Base-by-base conservation (phyloP, 73 alveolate species). In the Paramecium sonneborni region DNA sequence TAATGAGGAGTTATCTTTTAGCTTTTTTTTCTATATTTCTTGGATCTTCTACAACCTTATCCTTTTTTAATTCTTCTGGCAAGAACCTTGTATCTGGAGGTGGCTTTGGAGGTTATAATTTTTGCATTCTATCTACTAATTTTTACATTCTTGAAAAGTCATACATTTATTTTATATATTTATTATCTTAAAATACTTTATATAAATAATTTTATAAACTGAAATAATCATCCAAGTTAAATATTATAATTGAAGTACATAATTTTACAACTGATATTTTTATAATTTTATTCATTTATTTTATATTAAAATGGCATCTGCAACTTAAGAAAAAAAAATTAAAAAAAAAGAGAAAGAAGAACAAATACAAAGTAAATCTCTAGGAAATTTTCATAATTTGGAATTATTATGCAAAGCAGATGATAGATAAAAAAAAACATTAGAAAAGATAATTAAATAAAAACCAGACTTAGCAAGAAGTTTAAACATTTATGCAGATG, bases 401-500 rank as follows among this genome's bases (percentile, higher is more conserved):
- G 90, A 79, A 44, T 44, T 79, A 18, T 20, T 79, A 12, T 79
- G 90, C 23, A 79, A 79, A 46, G 90, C 72, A 20, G 90, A 79
- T 24, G 90, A 79, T 24, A 79, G 55, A 79, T 46, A 79, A 79
- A 79, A 79, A 44, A 79, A 44, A 46, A 79, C 90, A 37, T 34
- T 79, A 24, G 69, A 79, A 39, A 79, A 79, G 32, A 79, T 79
- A 9, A 79, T 79, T 15, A 79, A 79, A 44, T 62, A 79, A 79
- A 79, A 79, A 79, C 90, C 90, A 12, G 90, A 79, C 24, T 20
- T 79, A 79, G 90, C 90, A 6, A 79, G 55, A 44, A 43, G 76
- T 46, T 44, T 79, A 38, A 79, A 79, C 72, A 79, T 79, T 3
- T 79, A 79, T 79, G 90, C 90, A 4, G 90, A 79, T 44, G 90